Evolutionary conservation across 345 rosid genomes (phyloP).

Genomic region (Balakata baccata): DNA sequence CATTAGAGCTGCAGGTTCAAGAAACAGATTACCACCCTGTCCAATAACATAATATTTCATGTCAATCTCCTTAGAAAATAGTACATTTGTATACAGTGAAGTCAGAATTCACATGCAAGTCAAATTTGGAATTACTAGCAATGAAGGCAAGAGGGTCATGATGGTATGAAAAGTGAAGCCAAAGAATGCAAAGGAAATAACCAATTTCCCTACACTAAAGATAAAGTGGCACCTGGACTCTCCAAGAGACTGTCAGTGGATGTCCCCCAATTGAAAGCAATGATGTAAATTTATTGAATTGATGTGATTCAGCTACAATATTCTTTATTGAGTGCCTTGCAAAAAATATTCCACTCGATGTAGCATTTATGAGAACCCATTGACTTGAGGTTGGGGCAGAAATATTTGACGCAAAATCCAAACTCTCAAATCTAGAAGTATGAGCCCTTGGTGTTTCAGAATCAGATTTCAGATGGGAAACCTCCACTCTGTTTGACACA

Average conservation of each 20-base stretch:
- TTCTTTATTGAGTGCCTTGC: slow-evolving; percentile 52
- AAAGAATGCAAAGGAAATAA: slow-evolving; percentile 12
- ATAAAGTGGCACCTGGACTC: slow-evolving; percentile 52
- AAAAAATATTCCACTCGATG: slow-evolving; percentile 46
- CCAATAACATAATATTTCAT: slow-evolving; percentile 34
- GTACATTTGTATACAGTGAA: slow-evolving; percentile 5
- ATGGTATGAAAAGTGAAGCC: slow-evolving; percentile 12
- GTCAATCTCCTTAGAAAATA: slow-evolving; percentile 26
- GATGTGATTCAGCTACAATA: slow-evolving; percentile 43
- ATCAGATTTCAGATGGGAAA: slow-evolving; percentile 32
- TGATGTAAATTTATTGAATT: slow-evolving; percentile 50
- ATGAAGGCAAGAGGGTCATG: neutral
- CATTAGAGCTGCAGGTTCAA: slow-evolving; percentile 59
- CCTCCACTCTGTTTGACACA: slow-evolving; percentile 21
- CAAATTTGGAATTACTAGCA: neutral
- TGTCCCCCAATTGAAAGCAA: slow-evolving; percentile 56
- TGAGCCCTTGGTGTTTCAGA: slow-evolving; percentile 32
- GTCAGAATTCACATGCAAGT: slow-evolving; percentile 5
- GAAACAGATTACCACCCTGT: slow-evolving; percentile 76
- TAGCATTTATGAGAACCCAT: slow-evolving; percentile 48
- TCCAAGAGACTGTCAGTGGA: slow-evolving; percentile 49
- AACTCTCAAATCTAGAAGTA: slow-evolving; percentile 37
- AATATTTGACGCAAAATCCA: slow-evolving; percentile 38
- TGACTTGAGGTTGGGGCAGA: slow-evolving; percentile 30
- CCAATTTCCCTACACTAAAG: slow-evolving; percentile 7